phyloP scores from a whole-genome alignment of 2,329 filamentous ascomycete species.

The Colletotrichum echinochloae region DNA sequence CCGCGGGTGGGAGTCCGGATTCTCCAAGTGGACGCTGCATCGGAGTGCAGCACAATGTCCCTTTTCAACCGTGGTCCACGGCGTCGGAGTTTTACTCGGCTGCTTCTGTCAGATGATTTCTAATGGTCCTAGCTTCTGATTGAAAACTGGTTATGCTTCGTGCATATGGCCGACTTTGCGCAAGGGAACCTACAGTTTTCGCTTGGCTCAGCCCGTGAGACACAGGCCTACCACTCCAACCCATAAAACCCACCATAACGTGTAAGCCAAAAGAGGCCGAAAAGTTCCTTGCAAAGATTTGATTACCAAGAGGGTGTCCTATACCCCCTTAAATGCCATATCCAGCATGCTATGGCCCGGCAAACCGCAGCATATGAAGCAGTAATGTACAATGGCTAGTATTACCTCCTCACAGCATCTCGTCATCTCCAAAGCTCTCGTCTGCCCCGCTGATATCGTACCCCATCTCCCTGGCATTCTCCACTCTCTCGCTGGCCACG shows the following conservation, averaged over 20 bases:
- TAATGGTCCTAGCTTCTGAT: background rate
- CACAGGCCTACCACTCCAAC: background rate
- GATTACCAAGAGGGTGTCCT: constrained; percentile 12
- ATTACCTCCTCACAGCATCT: constrained; percentile 42
- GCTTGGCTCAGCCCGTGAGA: background rate
- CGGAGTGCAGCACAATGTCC: background rate
- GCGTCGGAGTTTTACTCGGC: background rate
- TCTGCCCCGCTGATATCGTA: constrained; percentile 53
- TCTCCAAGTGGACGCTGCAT: background rate
- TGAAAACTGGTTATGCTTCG: background rate
- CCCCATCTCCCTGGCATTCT: constrained; percentile 55
- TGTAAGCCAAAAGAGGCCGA: background rate
- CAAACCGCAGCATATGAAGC: background rate
- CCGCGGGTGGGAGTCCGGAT: background rate
- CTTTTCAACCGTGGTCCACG: background rate
- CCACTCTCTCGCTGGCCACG: constrained; percentile 54
- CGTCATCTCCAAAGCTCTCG: constrained; percentile 52
- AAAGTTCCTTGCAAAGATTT: background rate
- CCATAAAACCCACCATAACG: background rate
- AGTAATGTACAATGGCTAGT: constrained; percentile 18
- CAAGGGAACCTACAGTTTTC: background rate
- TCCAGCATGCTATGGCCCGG: constrained; percentile 20
- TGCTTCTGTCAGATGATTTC: background rate
- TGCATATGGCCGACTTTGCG: background rate
- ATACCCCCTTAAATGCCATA: constrained; percentile 19